Percentiles rank a stretch among this genome's conserved stretches.
Conservation (phyloP, 257 asterid species). For the Solanum dulcamara region DNA sequence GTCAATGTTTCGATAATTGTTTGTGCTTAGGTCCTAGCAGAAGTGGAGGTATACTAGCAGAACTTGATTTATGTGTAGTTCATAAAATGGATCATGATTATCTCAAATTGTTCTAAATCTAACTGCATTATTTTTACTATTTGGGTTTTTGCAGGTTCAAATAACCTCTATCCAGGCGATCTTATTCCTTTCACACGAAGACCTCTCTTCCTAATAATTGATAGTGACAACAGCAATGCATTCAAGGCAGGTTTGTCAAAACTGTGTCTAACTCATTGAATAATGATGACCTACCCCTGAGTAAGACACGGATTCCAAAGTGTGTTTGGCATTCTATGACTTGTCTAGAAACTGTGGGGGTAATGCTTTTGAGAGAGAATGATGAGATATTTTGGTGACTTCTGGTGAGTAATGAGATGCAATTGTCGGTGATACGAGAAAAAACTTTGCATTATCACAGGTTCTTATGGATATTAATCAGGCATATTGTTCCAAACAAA, state of each 20-base stretch:
- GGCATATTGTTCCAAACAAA: not conserved
- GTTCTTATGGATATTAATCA: not conserved
- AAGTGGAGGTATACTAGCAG: slow-evolving; percentile 48
- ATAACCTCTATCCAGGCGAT: slow-evolving; percentile 85
- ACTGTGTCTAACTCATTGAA: slow-evolving; percentile 25
- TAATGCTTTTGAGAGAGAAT: not conserved
- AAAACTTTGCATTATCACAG: not conserved
- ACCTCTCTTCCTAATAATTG: slow-evolving; percentile 82
- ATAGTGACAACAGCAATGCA: slow-evolving; percentile 91
- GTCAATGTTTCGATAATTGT: slow-evolving; percentile 44
- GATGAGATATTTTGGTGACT: not conserved
- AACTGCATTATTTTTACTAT: not conserved
- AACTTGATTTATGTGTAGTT: not conserved
- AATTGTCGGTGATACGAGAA: not conserved
- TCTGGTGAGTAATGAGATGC: not conserved
- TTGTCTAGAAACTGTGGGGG: not conserved
- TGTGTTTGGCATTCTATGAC: not conserved
- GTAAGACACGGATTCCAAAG: not conserved
- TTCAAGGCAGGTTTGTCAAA: slow-evolving; percentile 99
- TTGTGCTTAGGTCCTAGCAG: slow-evolving; percentile 72
- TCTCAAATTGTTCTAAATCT: not conserved
- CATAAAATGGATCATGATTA: not conserved
- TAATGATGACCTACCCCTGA: not conserved
- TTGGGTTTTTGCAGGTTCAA: slow-evolving; percentile 49
- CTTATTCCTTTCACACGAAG: slow-evolving; percentile 85